phyloP scores from a whole-genome alignment of 148 eudicot species.

The Hydrangea macrophylla region DNA sequence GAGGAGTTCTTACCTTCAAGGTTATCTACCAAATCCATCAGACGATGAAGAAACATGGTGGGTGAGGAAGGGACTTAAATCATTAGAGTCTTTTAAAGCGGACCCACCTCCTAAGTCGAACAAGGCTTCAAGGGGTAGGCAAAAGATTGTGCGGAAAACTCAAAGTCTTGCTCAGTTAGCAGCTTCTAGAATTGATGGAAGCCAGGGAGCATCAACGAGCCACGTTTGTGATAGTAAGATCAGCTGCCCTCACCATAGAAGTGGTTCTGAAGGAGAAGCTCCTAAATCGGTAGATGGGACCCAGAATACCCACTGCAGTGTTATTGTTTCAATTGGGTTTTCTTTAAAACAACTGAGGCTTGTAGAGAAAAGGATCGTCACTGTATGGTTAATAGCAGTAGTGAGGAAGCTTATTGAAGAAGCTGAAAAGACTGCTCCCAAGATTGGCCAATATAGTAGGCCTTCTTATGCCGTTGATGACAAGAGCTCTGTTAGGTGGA shows the following conservation, averaged over 20 bases:
- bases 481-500: constrained; percentile 58
- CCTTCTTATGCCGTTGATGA: constrained; percentile 58
- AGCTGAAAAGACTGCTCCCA: constrained; percentile 50
- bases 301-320: constrained; percentile 32
- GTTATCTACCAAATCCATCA: constrained; percentile 31
- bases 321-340: constrained; percentile 69
- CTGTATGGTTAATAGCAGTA: constrained; percentile 67
- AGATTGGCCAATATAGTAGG: constrained; percentile 54
- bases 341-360: constrained; percentile 58
- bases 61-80: constrained; percentile 67
- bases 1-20: constrained; percentile 44
- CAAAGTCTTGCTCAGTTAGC: constrained; percentile 95
- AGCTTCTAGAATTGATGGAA: constrained; percentile 87
- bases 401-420: constrained; percentile 75
- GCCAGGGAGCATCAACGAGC: constrained; percentile 99
- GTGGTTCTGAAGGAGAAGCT: constrained; percentile 52
- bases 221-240: constrained; percentile 87
- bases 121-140: constrained; percentile 84
- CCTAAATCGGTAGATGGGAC: constrained; percentile 40
- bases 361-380: constrained; percentile 63
- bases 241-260: constrained; percentile 76
- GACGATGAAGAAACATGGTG: constrained; percentile 97
- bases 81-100: constrained; percentile 43
- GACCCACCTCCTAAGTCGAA: constrained; percentile 79
- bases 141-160: constrained; percentile 82